A percentile compares a stretch with the other conserved stretches of the same genome.
These are phyloP conservation scores for Urostyla sp. DNA, from an alignment of 73 alveolate species.

Conservation along the genomic window DNA sequence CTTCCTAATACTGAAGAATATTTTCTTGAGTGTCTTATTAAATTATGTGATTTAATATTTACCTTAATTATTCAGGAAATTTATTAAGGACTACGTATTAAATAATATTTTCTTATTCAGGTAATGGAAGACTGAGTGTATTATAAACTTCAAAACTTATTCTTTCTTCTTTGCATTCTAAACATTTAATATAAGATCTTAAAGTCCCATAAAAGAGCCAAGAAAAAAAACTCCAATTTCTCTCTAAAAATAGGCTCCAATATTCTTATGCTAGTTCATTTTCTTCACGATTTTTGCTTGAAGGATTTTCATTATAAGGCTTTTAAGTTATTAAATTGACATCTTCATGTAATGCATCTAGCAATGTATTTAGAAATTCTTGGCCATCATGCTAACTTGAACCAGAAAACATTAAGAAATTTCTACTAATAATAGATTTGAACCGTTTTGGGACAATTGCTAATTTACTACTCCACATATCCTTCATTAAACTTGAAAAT, in stretches of 20 bases:
- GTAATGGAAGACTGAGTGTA: slow-evolving; percentile 74
- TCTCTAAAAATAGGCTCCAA: slow-evolving; percentile 79
- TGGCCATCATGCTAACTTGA: slow-evolving; percentile 78
- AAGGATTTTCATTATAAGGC: slow-evolving; percentile 46
- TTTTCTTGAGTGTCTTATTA: no score
- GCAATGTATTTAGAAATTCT: slow-evolving; percentile 74
- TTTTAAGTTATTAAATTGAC: slow-evolving; percentile 68
- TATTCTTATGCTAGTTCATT: slow-evolving; percentile 69
- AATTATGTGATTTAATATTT: no score
- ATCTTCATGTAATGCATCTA: slow-evolving; percentile 82
- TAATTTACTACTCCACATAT: slow-evolving; percentile 50
- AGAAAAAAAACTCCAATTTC: slow-evolving; percentile 79
- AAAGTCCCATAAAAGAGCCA: slow-evolving; percentile 78
- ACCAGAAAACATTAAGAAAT: slow-evolving; percentile 67
- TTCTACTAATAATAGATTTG: slow-evolving; percentile 65
- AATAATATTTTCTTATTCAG: no score
- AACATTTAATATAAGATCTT: slow-evolving; percentile 68
- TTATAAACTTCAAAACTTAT: slow-evolving; percentile 66
- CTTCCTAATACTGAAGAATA: no score
- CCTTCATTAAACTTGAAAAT: slow-evolving; percentile 56
- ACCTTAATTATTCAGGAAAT: no score
- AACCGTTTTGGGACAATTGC: slow-evolving; percentile 64
- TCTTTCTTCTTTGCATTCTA: slow-evolving; percentile 60
- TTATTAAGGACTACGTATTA: no score
- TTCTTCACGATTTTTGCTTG: slow-evolving; percentile 46